Percentiles rank a stretch among this genome's conserved stretches.
These are phyloP conservation scores for Sanchytrium tribonematis DNA, from an alignment of 371 early-diverging fungal genomes.

Conservation along the genomic window DNA sequence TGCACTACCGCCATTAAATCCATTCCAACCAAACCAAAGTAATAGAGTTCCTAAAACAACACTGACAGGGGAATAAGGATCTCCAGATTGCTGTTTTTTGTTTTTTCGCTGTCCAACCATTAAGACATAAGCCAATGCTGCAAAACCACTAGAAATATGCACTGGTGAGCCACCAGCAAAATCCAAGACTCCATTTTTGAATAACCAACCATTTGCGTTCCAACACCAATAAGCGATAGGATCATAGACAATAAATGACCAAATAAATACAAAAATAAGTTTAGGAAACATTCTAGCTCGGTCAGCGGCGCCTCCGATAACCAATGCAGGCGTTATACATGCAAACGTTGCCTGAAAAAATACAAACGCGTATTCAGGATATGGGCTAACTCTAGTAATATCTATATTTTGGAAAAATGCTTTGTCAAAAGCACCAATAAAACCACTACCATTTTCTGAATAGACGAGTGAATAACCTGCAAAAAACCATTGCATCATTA, in stretches of 20 bases:
- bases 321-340: conserved; percentile 2
- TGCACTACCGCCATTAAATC: conserved; percentile 5
- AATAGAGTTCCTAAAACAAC: conserved; percentile 5
- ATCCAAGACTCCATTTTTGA: conserved; percentile 35
- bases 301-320: conserved; percentile 5
- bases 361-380: conserved; percentile 1
- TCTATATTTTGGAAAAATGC: neutral
- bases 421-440: conserved; percentile 3
- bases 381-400: conserved; percentile 7
- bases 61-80: conserved; percentile 3
- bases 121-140: conserved; percentile 58
- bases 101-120: conserved; percentile 35
- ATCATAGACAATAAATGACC: conserved; percentile 5
- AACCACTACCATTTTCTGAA: conserved; percentile 4
- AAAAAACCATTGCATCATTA: conserved; percentile 20
- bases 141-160: conserved; percentile 60
- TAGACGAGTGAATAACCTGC: conserved; percentile 4
- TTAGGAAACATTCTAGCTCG: conserved; percentile 4
- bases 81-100: neutral
- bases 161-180: conserved; percentile 75
- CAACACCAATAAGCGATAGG: conserved; percentile 6
- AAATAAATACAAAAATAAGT: conserved; percentile 4
- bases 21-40: conserved; percentile 7
- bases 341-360: conserved; percentile 5
- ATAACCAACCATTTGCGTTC: conserved; percentile 4